Evolutionary conservation across 305 asterid genomes (phyloP).

Genomic region (Fraxinus dipetala): DNA sequence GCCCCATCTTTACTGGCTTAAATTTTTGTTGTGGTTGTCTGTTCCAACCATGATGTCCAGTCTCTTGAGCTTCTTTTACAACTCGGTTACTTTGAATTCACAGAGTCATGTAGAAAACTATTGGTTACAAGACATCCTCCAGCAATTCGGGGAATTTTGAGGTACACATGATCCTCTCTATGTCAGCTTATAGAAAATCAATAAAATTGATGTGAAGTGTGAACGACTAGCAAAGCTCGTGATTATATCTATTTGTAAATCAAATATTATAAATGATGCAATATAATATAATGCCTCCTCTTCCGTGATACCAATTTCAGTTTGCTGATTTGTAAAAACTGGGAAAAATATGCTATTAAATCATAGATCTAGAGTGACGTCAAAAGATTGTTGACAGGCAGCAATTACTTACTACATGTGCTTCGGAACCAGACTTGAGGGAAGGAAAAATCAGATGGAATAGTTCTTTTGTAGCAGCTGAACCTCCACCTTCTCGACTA

Average conservation of each 20-base stretch:
- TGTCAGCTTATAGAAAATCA: neutral
- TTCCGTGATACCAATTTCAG: neutral
- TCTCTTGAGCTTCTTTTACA: neutral
- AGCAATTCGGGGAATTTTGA: neutral
- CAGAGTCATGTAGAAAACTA: neutral
- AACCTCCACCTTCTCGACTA: conserved; percentile 82
- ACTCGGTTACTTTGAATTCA: neutral
- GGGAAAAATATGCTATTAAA: conserved; percentile 4
- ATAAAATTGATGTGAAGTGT: neutral
- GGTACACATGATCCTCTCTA: neutral
- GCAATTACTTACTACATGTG: conserved; percentile 70
- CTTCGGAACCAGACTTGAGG: conserved; percentile 92
- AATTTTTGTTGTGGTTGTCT: neutral
- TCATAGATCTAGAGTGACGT: conserved; percentile 4
- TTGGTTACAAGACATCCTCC: neutral
- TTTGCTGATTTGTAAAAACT: conserved; percentile 11
- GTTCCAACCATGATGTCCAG: neutral
- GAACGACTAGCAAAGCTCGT: neutral
- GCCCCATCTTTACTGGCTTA: neutral
- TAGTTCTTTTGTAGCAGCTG: conserved; percentile 83
- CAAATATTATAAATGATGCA: neutral
- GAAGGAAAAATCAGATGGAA: conserved; percentile 96
- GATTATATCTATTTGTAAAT: neutral
- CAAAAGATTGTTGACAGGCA: conserved; percentile 25
- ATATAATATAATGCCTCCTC: neutral